Percentiles rank a stretch among this genome's conserved stretches.
Evolutionary conservation across 352 stramenopile genomes (phyloP).

Genomic region (Globisporangium rhizosaccharum): DNA sequence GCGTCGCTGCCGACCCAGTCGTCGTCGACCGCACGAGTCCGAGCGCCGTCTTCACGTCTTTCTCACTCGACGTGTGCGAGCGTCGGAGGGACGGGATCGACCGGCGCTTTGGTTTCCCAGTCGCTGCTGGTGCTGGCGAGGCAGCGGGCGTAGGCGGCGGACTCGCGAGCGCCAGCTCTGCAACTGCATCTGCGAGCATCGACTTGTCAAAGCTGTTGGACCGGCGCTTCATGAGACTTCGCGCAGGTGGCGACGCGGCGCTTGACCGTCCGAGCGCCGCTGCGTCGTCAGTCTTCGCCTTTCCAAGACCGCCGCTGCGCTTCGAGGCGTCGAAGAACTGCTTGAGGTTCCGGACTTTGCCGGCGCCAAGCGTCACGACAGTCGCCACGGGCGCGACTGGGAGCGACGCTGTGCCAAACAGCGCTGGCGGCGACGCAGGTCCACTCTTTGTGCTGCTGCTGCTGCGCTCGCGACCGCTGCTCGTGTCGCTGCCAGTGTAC

Average conservation of each 20-base stretch:
- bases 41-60: slow-evolving; percentile 13
- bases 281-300: slow-evolving; percentile 28
- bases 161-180: slow-evolving; percentile 14
- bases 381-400: slow-evolving; percentile 11
- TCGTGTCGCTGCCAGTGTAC: neutral
- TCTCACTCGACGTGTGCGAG: slow-evolving; percentile 10
- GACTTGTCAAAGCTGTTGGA: slow-evolving; percentile 43
- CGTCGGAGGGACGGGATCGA: slow-evolving; percentile 18
- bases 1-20: neutral
- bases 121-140: neutral
- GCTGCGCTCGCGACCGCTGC: neutral
- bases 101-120: slow-evolving; percentile 5
- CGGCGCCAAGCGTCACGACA: slow-evolving; percentile 19
- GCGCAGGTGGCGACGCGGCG: neutral
- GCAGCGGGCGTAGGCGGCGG: neutral
- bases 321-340: slow-evolving; percentile 21
- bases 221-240: slow-evolving; percentile 26
- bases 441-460: neutral
- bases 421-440: slow-evolving; percentile 6
- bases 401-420: slow-evolving; percentile 16
- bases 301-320: slow-evolving; percentile 1
- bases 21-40: slow-evolving; percentile 11
- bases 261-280: slow-evolving; percentile 3
- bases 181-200: slow-evolving; percentile 22
- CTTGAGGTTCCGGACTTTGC: slow-evolving; percentile 37